Evolutionary conservation across 73 alveolate species (phyloP).

Genomic region (Breviolum minutum): DNA sequence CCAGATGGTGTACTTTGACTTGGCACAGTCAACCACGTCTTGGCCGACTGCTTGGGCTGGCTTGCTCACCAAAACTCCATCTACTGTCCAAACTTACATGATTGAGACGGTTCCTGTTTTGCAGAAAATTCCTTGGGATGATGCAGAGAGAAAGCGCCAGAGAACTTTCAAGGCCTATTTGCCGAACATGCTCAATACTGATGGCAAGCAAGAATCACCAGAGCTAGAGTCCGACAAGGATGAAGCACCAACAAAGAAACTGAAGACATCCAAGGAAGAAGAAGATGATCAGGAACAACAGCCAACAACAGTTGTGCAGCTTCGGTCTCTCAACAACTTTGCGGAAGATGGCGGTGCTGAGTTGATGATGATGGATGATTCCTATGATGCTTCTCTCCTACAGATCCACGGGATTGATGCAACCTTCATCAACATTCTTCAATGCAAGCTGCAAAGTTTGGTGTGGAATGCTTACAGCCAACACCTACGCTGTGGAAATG

Average conservation of each 20-base stretch:
- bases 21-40: background rate
- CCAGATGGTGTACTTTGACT: constrained; percentile 30
- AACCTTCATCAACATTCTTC: background rate
- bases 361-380: background rate
- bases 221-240: too few species aligned
- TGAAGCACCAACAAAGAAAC: background rate
- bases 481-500: background rate
- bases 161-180: too few species aligned
- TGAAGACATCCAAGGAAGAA: background rate
- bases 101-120: background rate
- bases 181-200: background rate
- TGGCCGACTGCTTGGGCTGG: constrained; percentile 23
- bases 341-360: background rate
- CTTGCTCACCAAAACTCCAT: background rate
- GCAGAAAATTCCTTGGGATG: background rate
- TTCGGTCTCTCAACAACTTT: background rate
- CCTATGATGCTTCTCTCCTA: background rate
- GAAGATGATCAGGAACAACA: background rate
- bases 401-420: background rate
- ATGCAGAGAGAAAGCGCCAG: too few species aligned
- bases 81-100: background rate
- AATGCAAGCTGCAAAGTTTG: background rate
- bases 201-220: too few species aligned
- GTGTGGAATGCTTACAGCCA: background rate
- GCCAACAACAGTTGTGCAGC: background rate